Conservation (phyloP, 768 basidiomycete genomes). For the Pulveroboletus sp. region DNA sequence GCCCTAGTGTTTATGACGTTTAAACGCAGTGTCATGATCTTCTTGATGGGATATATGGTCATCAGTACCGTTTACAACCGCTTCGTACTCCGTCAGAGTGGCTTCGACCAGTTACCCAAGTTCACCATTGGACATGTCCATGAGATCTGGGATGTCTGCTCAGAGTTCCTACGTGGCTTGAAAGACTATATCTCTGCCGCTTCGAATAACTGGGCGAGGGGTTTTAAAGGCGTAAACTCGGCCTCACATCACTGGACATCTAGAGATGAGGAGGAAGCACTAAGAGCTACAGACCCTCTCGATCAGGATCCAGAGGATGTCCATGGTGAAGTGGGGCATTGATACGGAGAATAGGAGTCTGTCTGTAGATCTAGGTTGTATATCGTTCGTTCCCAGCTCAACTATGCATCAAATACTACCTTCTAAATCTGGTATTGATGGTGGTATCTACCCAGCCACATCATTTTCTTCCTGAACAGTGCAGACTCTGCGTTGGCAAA, state of each 20-base stretch:
- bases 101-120: conserved; percentile 69
- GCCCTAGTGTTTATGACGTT: neutral
- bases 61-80: conserved; percentile 74
- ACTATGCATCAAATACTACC: conserved; percentile 16
- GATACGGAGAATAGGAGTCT: neutral
- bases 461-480: neutral
- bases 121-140: conserved; percentile 35
- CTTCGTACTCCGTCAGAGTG: conserved; percentile 65
- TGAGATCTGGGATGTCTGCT: conserved; percentile 21
- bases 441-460: conserved; percentile 8
- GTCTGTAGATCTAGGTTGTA: conserved; percentile 10
- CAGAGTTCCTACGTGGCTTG: conserved; percentile 15
- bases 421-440: conserved; percentile 13
- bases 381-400: neutral
- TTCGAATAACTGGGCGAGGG: conserved; percentile 16
- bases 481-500: neutral
- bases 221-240: conserved; percentile 14
- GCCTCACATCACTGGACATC: conserved; percentile 31
- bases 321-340: neutral
- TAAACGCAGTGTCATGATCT: conserved; percentile 43
- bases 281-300: conserved; percentile 22
- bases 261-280: conserved; percentile 29
- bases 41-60: conserved; percentile 61
- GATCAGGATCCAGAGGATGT: conserved; percentile 9
- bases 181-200: conserved; percentile 9